Conservation (phyloP, 257 asterid species). For the Jasminum sambac region DNA sequence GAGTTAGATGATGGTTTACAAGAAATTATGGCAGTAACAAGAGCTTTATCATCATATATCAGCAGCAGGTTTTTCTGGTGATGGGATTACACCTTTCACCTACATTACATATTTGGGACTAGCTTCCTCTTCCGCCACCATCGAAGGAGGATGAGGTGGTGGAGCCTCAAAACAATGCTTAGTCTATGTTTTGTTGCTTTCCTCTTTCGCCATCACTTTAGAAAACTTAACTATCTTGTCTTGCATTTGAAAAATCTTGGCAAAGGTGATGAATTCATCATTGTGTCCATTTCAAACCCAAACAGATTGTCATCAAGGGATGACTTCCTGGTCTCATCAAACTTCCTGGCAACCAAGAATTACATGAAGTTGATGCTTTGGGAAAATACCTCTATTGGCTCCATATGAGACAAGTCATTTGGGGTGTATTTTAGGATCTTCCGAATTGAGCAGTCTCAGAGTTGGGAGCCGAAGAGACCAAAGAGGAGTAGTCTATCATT, state of each 20-base stretch:
- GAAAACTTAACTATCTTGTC: too few species aligned
- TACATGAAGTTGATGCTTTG: constrained; percentile 34
- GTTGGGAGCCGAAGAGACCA: constrained; percentile 65
- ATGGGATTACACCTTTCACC: too few species aligned
- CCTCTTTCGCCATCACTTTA: too few species aligned
- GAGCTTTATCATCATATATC: too few species aligned
- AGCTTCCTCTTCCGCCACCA: too few species aligned
- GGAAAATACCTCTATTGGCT: constrained; percentile 45
- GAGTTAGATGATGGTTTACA: too few species aligned
- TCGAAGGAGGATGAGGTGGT: too few species aligned
- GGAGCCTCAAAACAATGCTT: too few species aligned
- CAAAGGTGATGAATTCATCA: constrained; percentile 33
- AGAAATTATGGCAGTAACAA: too few species aligned
- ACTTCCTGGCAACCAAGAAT: constrained; percentile 51
- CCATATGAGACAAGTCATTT: constrained; percentile 42
- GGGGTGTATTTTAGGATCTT: constrained; percentile 44
- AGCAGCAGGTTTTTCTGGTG: too few species aligned
- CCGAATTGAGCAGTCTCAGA: constrained; percentile 50
- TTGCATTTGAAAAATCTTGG: constrained; percentile 41
- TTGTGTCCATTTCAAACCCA: constrained; percentile 35
- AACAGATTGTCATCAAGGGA: constrained; percentile 41
- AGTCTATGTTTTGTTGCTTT: too few species aligned
- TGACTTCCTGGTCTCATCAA: constrained; percentile 41
- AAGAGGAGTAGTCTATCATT: constrained; percentile 89
- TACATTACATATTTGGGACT: too few species aligned